Percentiles rank a stretch among this genome's conserved stretches.
phyloP scores from a whole-genome alignment of 164 flowering plant genomes.

The Vitis vinifera region ASM3070453v1 NC_081821.1:646001-646500 shows the following conservation, averaged over 20 bases:
- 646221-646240: conserved; percentile 7
- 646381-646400: too few relatives aligned
- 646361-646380: too few relatives aligned
- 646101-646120: conserved; percentile 64
- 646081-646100: conserved; percentile 1
- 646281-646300: neutral
- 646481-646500: too few relatives aligned
- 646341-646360: too few relatives aligned
- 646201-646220: neutral
- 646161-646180: conserved; percentile 43
- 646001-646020: conserved; percentile 67
- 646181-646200: conserved; percentile 14
- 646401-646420: too few relatives aligned
- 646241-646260: too few relatives aligned
- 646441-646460: too few relatives aligned
- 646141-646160: conserved; percentile 72
- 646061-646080: neutral
- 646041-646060: neutral
- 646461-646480: too few relatives aligned
- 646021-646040: conserved; percentile 17
- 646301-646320: too few relatives aligned
- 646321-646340: too few relatives aligned
- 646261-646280: conserved; percentile 5
- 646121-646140: conserved; percentile 65
- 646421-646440: too few relatives aligned